phyloP scores from a whole-genome alignment of 2,329 filamentous ascomycete species.

The Ophiobolus disseminans region DNA sequence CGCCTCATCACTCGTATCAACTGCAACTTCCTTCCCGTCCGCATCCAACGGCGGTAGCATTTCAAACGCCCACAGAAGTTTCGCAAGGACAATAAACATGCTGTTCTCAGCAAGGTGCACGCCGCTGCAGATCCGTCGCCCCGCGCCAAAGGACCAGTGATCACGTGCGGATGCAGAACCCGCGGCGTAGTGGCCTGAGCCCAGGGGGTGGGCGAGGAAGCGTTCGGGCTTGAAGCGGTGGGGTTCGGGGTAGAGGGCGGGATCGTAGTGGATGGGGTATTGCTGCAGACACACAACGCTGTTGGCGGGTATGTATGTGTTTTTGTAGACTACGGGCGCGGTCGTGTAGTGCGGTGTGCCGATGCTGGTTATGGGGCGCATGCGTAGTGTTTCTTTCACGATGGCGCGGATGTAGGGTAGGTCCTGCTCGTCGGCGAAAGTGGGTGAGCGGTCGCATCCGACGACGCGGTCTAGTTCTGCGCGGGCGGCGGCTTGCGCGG shows the following conservation, averaged over 20 bases:
- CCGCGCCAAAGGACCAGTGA: conserved; percentile 51
- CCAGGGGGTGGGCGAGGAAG: conserved; percentile 46
- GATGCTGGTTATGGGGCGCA: conserved; percentile 44
- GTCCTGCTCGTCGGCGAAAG: conserved; percentile 54
- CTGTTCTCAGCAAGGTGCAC: conserved; percentile 53
- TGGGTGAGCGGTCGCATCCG: conserved; percentile 24
- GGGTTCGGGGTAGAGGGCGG: conserved; percentile 45
- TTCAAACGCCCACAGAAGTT: conserved; percentile 58
- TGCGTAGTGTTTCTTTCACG: conserved; percentile 55
- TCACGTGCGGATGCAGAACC: conserved; percentile 44
- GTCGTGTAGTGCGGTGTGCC: conserved; percentile 45
- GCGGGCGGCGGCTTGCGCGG: conserved; percentile 26
- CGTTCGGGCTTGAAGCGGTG: conserved; percentile 54
- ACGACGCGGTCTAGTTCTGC: conserved; percentile 30
- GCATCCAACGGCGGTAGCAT: conserved; percentile 48
- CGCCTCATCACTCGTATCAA: conserved; percentile 46
- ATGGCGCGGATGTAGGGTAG: conserved; percentile 50
- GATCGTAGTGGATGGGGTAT: conserved; percentile 48
- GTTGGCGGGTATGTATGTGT: conserved; percentile 53
- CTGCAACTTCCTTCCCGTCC: conserved; percentile 46
- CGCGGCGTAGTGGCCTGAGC: conserved; percentile 43
- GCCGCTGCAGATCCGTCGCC: conserved; percentile 54
- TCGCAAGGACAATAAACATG: conserved; percentile 53
- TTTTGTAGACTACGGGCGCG: conserved; percentile 51
- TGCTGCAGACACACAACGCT: conserved; percentile 41